Evolutionary conservation across 208 protist genomes (phyloP).

Genomic region (Wallacemonas rigidus): DNA sequence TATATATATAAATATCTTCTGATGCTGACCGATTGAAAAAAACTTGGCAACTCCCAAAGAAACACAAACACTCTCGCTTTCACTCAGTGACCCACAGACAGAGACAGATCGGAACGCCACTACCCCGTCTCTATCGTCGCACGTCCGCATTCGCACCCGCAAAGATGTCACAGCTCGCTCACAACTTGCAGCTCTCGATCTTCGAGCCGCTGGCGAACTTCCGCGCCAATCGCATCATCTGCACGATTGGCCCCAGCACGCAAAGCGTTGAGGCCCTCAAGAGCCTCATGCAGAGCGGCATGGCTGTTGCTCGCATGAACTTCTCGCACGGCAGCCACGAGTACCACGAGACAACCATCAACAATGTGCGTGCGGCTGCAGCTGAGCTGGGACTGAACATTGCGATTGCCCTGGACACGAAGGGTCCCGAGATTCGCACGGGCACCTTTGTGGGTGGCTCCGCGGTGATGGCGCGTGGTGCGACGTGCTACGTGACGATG

Average conservation of each 20-base stretch:
- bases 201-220: conserved; percentile 82
- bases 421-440: conserved; percentile 97
- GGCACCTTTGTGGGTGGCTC: conserved; percentile 85
- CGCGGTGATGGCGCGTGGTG: conserved; percentile 65
- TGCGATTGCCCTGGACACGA: conserved; percentile 97
- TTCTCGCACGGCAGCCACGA: conserved; percentile 98
- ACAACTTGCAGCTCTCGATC: conserved; percentile 88
- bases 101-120: no score
- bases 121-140: no score
- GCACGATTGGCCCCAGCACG: conserved; percentile 96
- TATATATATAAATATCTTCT: no score
- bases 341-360: conserved; percentile 94
- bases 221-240: conserved; percentile 94
- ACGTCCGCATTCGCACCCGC: no score
- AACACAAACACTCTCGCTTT: no score
- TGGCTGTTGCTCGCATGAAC: conserved; percentile 97
- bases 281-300: conserved; percentile 93
- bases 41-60: no score
- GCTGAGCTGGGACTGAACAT: conserved; percentile 88
- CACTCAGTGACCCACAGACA: no score
- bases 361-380: conserved; percentile 92
- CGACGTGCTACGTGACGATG: conserved; percentile 89
- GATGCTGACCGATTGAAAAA: no score
- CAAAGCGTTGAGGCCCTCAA: conserved; percentile 94
- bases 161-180: conserved; percentile 84